A percentile compares a stretch with the other conserved stretches of the same genome.
Conservation (phyloP, 305 asterid species). For the Solanum hybrid region DNA sequence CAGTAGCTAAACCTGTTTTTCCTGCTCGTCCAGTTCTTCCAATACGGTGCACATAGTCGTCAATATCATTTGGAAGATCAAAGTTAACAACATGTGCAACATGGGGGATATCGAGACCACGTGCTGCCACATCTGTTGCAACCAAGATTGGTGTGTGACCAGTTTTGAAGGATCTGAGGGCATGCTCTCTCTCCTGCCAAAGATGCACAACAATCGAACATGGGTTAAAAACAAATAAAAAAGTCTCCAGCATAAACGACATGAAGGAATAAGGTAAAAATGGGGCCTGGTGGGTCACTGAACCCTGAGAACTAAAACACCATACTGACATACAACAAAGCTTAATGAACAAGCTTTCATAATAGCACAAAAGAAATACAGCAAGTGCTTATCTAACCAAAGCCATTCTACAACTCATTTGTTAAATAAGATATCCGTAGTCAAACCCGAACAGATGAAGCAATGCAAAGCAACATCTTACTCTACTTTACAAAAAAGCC, state of each 20-base stretch:
- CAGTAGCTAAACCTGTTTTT: slow-evolving; percentile 80
- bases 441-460: neutral
- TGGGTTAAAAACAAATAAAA: neutral
- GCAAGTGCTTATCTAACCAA: neutral
- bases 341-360: neutral
- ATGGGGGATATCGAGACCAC: slow-evolving; percentile 91
- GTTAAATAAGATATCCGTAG: neutral
- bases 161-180: slow-evolving; percentile 76
- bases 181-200: slow-evolving; percentile 76
- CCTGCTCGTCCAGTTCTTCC: slow-evolving; percentile 97
- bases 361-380: neutral
- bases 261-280: neutral
- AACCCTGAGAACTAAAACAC: neutral
- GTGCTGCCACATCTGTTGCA: slow-evolving; percentile 91
- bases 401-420: neutral
- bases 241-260: neutral
- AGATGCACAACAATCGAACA: neutral
- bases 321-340: neutral
- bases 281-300: neutral
- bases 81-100: slow-evolving; percentile 92
- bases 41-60: slow-evolving; percentile 87
- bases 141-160: slow-evolving; percentile 83
- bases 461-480: neutral
- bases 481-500: neutral
- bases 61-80: slow-evolving; percentile 85